A percentile compares a stretch with the other conserved stretches of the same genome.
Conservation (phyloP, 139 green algal species). For the Micractinium sp. region DNA sequence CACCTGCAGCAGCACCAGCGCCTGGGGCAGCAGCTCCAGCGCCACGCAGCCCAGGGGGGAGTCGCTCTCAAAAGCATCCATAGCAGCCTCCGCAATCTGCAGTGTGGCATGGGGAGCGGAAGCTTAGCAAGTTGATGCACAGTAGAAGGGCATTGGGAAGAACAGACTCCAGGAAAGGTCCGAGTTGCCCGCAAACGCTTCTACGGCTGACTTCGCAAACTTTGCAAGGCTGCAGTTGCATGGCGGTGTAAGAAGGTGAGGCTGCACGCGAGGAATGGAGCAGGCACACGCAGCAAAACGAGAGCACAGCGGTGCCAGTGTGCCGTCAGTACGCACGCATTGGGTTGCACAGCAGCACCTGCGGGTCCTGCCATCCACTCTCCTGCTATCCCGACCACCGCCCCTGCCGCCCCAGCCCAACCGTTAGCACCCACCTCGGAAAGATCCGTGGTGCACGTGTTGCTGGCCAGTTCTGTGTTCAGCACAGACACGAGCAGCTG, state of each 20-base stretch:
- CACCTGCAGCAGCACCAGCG: constrained; percentile 27
- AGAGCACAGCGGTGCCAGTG: background rate
- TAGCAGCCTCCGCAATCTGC: constrained; percentile 21
- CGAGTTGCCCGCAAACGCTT: constrained; percentile 25
- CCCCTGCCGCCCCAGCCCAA: background rate
- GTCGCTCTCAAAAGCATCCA: constrained; percentile 40
- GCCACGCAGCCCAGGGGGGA: background rate
- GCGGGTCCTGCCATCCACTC: too few species aligned
- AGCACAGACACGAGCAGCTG: constrained; percentile 11
- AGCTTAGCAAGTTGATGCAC: too few species aligned
- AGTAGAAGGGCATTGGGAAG: too few species aligned
- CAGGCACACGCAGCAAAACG: too few species aligned
- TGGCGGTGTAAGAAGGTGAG: background rate
- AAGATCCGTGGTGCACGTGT: background rate
- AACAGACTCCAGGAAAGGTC: background rate
- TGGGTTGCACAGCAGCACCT: background rate
- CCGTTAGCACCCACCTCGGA: constrained; percentile 15
- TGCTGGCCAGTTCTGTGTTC: background rate
- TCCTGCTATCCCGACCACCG: background rate
- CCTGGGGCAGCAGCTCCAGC: constrained; percentile 38
- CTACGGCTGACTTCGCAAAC: constrained; percentile 21
- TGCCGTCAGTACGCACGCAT: background rate
- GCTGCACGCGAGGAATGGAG: too few species aligned
- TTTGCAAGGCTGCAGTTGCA: too few species aligned
- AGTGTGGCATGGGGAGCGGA: background rate